Percentiles rank a stretch among this genome's conserved stretches.
These are phyloP conservation scores for Hypholoma sublateritium DNA, from an alignment of 768 basidiomycete genomes.

Conservation along the genomic window DNA sequence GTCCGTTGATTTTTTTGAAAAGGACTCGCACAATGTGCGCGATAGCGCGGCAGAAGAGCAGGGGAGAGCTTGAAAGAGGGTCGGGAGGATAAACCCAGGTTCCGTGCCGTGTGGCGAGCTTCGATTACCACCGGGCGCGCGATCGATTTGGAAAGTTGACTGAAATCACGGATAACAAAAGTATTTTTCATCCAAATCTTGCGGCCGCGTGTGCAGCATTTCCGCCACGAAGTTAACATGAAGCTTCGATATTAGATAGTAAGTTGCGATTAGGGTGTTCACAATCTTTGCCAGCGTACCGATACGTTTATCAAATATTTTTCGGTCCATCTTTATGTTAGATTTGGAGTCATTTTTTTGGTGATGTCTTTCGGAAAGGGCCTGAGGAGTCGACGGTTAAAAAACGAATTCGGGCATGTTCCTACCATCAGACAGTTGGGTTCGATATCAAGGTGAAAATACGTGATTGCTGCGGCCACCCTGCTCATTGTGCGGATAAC, in stretches of 20 bases:
- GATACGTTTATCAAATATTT: no score
- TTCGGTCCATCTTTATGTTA: no score
- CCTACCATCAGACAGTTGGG: no score
- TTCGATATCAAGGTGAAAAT: no score
- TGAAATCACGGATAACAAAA: not conserved
- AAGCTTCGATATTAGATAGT: not conserved
- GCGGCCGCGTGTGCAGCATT: not conserved
- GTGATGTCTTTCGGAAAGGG: no score
- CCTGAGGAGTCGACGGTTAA: no score
- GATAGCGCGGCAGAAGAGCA: not conserved
- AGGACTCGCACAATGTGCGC: not conserved
- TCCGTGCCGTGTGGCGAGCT: constrained; percentile 5
- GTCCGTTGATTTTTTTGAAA: not conserved
- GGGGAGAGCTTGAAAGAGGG: no score
- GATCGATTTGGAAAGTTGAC: not conserved
- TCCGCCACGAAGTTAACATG: not conserved
- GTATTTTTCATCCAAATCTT: not conserved
- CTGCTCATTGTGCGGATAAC: no score
- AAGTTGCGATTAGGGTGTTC: not conserved
- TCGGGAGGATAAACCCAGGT: not conserved
- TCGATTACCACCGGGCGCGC: not conserved
- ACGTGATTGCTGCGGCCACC: no score
- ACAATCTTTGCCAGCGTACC: no score
- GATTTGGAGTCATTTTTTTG: no score
- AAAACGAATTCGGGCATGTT: no score